A percentile compares a stretch with the other conserved stretches of the same genome.
Evolutionary conservation across 148 eudicot genomes (phyloP).

Genomic region (Chenopodium quinoa): DNA sequence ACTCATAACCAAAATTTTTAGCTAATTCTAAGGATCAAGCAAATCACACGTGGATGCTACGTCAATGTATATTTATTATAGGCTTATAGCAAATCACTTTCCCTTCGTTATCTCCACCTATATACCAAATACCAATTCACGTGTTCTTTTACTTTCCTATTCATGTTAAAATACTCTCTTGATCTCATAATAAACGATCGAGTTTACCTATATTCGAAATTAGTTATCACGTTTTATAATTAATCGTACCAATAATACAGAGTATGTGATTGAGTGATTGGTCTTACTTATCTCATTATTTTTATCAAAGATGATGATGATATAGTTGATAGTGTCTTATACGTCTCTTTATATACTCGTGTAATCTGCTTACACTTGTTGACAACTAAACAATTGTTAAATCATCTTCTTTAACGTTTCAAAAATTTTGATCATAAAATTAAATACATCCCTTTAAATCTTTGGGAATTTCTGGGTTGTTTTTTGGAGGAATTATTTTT

Average conservation of each 20-base stretch:
- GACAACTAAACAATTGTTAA: neutral
- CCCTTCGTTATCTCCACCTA: neutral
- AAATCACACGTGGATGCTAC: too few relatives aligned
- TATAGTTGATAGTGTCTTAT: neutral
- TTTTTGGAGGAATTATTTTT: neutral
- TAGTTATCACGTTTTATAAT: too few relatives aligned
- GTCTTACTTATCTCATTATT: too few relatives aligned
- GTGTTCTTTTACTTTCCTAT: neutral
- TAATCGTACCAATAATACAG: too few relatives aligned
- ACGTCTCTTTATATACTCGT: slow-evolving; percentile 4
- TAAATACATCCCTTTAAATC: neutral
- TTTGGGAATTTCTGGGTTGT: neutral
- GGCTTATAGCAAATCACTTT: neutral
- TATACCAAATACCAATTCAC: neutral
- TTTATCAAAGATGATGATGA: too few relatives aligned
- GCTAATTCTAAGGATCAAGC: too few relatives aligned
- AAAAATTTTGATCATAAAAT: neutral
- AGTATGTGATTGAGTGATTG: too few relatives aligned
- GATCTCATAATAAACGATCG: too few relatives aligned
- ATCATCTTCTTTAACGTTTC: neutral
- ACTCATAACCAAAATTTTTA: too few relatives aligned
- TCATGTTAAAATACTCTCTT: too few relatives aligned
- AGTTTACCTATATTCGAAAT: too few relatives aligned
- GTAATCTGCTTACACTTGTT: neutral
- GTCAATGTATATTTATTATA: too few relatives aligned